Conservation (phyloP, 495 filamentous ascomycete genomes). For the Apiosordaria backusii region DNA sequence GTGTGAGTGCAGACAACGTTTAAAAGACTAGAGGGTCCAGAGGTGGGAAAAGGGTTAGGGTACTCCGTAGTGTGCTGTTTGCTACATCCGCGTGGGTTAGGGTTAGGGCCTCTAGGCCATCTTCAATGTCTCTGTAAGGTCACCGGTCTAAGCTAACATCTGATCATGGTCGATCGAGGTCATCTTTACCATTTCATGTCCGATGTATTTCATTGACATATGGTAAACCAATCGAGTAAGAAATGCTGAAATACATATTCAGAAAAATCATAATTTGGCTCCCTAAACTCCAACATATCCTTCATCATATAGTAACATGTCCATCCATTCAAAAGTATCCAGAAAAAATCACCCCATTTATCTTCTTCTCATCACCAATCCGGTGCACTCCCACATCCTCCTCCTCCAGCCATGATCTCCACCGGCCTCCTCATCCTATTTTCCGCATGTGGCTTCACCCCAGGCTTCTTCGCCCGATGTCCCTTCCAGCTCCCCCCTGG, state of each 20-base stretch:
- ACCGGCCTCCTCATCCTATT: conserved; percentile 41
- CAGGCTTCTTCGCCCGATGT: conserved; percentile 34
- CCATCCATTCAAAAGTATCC: neutral
- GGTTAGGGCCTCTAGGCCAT: too few species aligned
- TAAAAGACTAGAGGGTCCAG: too few species aligned
- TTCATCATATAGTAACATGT: neutral
- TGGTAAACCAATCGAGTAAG: neutral
- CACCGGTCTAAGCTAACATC: too few species aligned
- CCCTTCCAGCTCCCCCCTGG: neutral
- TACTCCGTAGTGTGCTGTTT: too few species aligned
- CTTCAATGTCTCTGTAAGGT: too few species aligned
- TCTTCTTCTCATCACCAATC: conserved; percentile 63
- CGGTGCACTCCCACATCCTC: conserved; percentile 52
- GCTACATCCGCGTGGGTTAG: too few species aligned
- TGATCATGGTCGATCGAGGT: neutral
- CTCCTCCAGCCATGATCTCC: conserved; percentile 42
- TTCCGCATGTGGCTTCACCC: conserved; percentile 45
- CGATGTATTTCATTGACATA: neutral
- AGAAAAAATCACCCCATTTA: neutral
- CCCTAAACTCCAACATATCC: neutral
- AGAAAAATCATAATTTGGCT: neutral
- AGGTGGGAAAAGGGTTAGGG: too few species aligned
- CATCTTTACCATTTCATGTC: neutral
- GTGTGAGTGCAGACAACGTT: too few species aligned
- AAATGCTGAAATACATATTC: too few species aligned